Evolutionary conservation across 345 rosid genomes (phyloP).

Genomic region (Ricinus communis): DNA sequence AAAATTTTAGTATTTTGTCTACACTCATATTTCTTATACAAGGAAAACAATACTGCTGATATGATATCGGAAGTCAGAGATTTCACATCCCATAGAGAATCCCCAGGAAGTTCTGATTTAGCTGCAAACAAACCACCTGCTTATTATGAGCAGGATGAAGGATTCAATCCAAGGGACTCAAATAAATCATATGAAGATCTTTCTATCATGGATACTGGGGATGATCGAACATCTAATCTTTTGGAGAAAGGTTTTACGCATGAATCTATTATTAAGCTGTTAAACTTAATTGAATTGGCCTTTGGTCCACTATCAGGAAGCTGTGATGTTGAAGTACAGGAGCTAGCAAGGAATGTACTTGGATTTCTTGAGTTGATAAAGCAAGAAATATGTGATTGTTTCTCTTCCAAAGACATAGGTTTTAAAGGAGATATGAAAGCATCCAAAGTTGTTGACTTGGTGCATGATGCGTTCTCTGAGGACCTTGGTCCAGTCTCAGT

Average conservation of each 20-base stretch:
- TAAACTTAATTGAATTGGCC: constrained; percentile 56
- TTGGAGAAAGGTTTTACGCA: constrained; percentile 30
- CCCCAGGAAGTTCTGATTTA: constrained; percentile 23
- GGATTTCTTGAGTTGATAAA: constrained; percentile 64
- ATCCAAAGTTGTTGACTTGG: constrained; percentile 41
- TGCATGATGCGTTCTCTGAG: constrained; percentile 63
- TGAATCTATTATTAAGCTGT: constrained; percentile 50
- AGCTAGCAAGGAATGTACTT: constrained; percentile 68
- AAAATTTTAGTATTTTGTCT: constrained; percentile 63
- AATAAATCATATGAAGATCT: constrained; percentile 36
- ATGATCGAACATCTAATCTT: constrained; percentile 31
- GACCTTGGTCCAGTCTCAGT: constrained; percentile 75
- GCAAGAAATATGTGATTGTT: constrained; percentile 34
- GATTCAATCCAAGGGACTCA: constrained; percentile 31
- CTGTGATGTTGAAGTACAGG: constrained; percentile 78
- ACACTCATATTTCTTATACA: constrained; percentile 38
- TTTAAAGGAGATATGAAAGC: constrained; percentile 34
- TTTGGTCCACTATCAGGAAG: constrained; percentile 50
- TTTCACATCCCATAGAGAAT: constrained; percentile 18
- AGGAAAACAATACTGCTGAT: constrained; percentile 26
- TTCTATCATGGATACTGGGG: constrained; percentile 29
- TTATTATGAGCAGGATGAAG: constrained; percentile 24
- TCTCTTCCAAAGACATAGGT: constrained; percentile 24
- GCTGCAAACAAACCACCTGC: constrained; percentile 17
- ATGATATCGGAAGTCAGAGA: constrained; percentile 28